Conservation (phyloP, 1,284 basidiomycete species). For the Papiliotrema fonsecae region DNA sequence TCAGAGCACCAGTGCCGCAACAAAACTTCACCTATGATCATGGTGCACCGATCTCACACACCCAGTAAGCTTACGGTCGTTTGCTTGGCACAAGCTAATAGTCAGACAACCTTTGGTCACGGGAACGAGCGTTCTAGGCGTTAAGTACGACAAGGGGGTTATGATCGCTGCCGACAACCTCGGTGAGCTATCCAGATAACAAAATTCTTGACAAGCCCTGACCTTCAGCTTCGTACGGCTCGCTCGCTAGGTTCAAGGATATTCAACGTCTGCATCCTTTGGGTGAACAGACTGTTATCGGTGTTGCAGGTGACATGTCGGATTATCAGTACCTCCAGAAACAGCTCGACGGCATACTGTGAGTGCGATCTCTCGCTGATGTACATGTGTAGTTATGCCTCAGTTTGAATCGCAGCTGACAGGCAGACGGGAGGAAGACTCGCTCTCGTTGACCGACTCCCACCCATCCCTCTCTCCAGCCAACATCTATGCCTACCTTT, state of each 20-base stretch:
- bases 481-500: constrained; percentile 91
- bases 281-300: constrained; percentile 76
- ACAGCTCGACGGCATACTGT: constrained; percentile 50
- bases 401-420: background rate
- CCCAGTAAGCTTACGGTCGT: constrained; percentile 10
- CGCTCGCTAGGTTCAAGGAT: constrained; percentile 94
- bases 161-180: constrained; percentile 99
- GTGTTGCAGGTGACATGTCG: constrained; percentile 93
- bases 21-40: background rate
- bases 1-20: background rate
- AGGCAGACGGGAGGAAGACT: constrained; percentile 60
- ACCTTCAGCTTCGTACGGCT: constrained; percentile 84
- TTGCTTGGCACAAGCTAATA: background rate
- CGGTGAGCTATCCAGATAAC: constrained; percentile 52
- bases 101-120: constrained; percentile 89
- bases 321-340: constrained; percentile 94
- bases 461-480: constrained; percentile 73
- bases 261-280: constrained; percentile 81
- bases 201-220: background rate
- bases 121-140: constrained; percentile 88
- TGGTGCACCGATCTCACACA: constrained; percentile 15
- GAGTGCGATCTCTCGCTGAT: constrained; percentile 17
- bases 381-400: background rate
- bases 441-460: constrained; percentile 63
- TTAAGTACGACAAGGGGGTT: constrained; percentile 92